Base-by-base conservation (phyloP, 495 filamentous ascomycete genomes). In the Hypomontagnella monticulosa region DNA sequence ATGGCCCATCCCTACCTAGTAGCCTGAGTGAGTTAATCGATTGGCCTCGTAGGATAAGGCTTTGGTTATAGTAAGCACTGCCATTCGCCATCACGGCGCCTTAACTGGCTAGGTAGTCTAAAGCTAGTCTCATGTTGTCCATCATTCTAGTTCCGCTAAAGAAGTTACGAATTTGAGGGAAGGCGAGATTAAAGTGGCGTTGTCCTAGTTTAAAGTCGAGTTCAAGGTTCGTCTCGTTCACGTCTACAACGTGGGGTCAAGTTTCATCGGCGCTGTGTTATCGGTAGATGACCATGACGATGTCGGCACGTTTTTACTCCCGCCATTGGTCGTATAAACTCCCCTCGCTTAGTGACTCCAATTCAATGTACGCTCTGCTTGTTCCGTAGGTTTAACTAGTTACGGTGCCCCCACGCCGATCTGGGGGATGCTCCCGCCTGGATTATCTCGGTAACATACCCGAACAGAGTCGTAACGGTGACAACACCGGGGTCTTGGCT, bases 361-460 rank as follows among this genome's bases (percentile, higher is more conserved):
- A 48, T 43, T 49, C 51, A 33, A 43, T 53, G 48, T 37, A 36
- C 34, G 1, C 33, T 48, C 11, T 49, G 3, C 47, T 54, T 14
- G 42, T 36, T 47, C 48, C 58, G 57, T 46, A 16, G 30, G 16
- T 42, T 8, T 33, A 18, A 33, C 27, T 37, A 50, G 56, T 12
- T 36, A 10, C 15, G 34, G 48, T 47, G 11, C 41, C 41, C 65
- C 65, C 65, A 68, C 65, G 65, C 55, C 47, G 48, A 67, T 67
- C 58, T 67, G 12, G 40, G 41, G 52, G 33, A 48, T 27, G 14
- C 34, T 63, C 54, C 59, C 47, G 38, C 47, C 46, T 56, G 58
- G 54, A 68, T 56, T 56, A 63, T 68, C 42, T 63, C 65, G 59
- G 58, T 59, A 68, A 63, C 65, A 68, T 37, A 57, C 54, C 65